phyloP scores from a whole-genome alignment of 768 basidiomycete genomes.

The Boletus vermiculosoides region DNA sequence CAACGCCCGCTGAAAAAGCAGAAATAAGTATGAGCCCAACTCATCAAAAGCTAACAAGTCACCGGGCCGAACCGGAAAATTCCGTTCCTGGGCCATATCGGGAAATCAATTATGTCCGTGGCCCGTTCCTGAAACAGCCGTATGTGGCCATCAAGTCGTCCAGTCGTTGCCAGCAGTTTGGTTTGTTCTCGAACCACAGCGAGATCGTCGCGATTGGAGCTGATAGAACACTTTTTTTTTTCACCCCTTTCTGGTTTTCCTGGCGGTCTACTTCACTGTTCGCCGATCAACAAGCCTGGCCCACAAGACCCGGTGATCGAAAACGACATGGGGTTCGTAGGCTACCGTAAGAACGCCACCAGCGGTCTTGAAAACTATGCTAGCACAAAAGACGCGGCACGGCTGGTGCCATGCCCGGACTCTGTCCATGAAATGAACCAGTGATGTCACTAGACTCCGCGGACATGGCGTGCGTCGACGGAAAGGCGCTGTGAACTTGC shows the following conservation, averaged over 20 bases:
- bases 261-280: slow-evolving; percentile 11
- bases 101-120: slow-evolving; percentile 21
- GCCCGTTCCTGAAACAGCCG: slow-evolving; percentile 32
- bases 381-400: slow-evolving; percentile 1
- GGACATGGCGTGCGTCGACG: slow-evolving; percentile 20
- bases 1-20: slow-evolving; percentile 2
- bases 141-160: slow-evolving; percentile 2
- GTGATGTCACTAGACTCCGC: slow-evolving; percentile 22
- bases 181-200: slow-evolving; percentile 17
- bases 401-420: slow-evolving; percentile 3
- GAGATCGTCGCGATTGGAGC: slow-evolving; percentile 24
- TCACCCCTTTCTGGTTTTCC: slow-evolving; percentile 5
- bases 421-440: slow-evolving; percentile 9
- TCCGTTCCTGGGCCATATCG: slow-evolving; percentile 28
- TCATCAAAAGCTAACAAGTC: slow-evolving; percentile 5
- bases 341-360: background rate
- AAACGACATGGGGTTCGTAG: slow-evolving; percentile 2
- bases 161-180: slow-evolving; percentile 10
- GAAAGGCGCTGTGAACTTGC: slow-evolving; percentile 14
- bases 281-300: slow-evolving; percentile 21
- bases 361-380: slow-evolving; percentile 5
- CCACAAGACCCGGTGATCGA: slow-evolving; percentile 7
- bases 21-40: slow-evolving; percentile 30
- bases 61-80: slow-evolving; percentile 30
- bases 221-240: slow-evolving; percentile 21